Conservation (phyloP, 106 monocot genomes). For the Ottelia alismoides region DNA sequence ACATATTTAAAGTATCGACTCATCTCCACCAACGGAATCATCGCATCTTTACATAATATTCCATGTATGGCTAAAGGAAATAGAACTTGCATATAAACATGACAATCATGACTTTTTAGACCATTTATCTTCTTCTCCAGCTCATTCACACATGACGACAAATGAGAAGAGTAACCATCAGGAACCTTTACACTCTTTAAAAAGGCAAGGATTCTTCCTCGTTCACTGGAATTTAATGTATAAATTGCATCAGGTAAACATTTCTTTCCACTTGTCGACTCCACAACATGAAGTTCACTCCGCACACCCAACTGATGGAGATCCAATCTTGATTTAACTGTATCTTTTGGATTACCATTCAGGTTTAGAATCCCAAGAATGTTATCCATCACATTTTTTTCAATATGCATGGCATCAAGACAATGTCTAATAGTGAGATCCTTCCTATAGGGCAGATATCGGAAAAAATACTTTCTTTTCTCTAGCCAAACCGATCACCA, state of each 20-base stretch:
- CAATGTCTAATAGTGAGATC: no score
- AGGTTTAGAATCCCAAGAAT: background rate
- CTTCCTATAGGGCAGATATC: no score
- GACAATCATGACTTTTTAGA: no score
- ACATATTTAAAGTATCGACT: background rate
- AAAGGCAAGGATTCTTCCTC: background rate
- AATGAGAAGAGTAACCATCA: slow-evolving; percentile 1
- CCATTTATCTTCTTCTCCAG: no score
- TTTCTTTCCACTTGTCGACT: background rate
- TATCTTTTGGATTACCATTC: background rate
- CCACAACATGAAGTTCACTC: background rate
- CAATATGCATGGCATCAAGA: background rate
- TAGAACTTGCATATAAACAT: slow-evolving; percentile 1
- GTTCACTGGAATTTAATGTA: background rate
- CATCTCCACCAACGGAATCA: background rate
- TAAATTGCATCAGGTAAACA: background rate
- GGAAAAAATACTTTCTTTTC: slow-evolving; percentile 1
- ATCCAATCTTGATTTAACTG: background rate
- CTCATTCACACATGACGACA: no score
- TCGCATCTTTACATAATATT: background rate
- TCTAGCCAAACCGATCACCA: no score
- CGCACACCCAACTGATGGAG: background rate
- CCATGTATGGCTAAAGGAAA: background rate
- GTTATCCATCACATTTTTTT: background rate
- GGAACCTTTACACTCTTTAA: background rate